Evolutionary conservation across 345 rosid species (phyloP), one percentile per base, ranked within the genome.

Genomic region (Pistacia integerrima): DNA sequence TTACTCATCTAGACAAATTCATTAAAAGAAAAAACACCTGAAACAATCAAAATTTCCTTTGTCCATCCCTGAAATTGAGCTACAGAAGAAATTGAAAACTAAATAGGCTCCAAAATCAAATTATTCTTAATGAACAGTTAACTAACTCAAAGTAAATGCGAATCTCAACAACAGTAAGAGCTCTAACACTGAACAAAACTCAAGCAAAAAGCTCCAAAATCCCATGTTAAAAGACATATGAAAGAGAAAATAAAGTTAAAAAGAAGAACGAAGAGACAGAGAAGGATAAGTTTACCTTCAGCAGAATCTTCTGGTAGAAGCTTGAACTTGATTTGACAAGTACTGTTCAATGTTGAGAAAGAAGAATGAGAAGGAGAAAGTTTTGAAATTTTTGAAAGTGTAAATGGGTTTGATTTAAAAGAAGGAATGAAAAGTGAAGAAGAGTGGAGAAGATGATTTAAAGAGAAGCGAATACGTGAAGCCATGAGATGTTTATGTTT

Each of bases 281-380:
- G 36, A 56, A 18, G 69, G 74, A 68, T 5, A 49, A 3, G 54
- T 5, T 13, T 3, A 88, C 92, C 90, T 76, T 85, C 86, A 5
- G 84, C 74, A 9, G 90, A 89, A 55, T 87, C 82, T 88, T 74
- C 76, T 14, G 75, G 74, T 28, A 36, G 58, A 54, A 65, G 79
- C 80, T 69, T 74, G 49, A 70, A 86, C 76, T 84, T 84, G 79
- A 54, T 36, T n/a, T 17, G 66, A 74, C 64, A 57, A 67, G 71
- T 72, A 60, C 64, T 17, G 58, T 52, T 64, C 9, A 67, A 57
- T 30, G 84, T 55, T 58, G 67, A 75, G 18, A 78, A 68, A 75
- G 84, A 65, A 79, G 75, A 18, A 69, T 44, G 51, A 33, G 11
- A 76, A 58, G 66, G 20, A 77, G 64, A 30, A 76, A 63, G 49